A percentile compares a stretch with the other conserved stretches of the same genome.
These are phyloP conservation scores for Naumovozyma castellii DNA, from an alignment of 805 yeast genomes.

Conservation along the genomic window DNA sequence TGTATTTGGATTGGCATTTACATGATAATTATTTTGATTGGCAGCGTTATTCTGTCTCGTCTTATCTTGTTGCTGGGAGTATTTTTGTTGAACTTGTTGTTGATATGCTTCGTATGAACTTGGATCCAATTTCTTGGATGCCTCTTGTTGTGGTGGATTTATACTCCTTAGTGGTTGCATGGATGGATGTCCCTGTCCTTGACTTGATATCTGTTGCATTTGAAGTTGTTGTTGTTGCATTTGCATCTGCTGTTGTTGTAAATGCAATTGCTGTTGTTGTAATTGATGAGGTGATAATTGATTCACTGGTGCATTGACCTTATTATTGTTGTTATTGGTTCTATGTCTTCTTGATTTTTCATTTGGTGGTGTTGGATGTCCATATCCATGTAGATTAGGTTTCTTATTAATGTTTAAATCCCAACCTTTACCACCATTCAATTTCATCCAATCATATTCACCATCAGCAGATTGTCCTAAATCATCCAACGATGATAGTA, in stretches of 20 bases:
- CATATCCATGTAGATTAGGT: slow-evolving; percentile 92
- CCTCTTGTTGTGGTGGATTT: slow-evolving; percentile 12
- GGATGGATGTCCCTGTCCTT: slow-evolving; percentile 12
- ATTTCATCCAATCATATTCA: slow-evolving; percentile 95
- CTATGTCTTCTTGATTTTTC: slow-evolving; percentile 31
- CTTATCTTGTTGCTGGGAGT: slow-evolving; percentile 20
- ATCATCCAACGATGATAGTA: slow-evolving; percentile 68
- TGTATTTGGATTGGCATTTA: background rate
- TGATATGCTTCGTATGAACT: slow-evolving; percentile 33
- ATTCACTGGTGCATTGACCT: slow-evolving; percentile 6
- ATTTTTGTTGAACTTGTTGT: slow-evolving; percentile 30
- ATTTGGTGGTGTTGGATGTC: slow-evolving; percentile 81
- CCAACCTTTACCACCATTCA: slow-evolving; percentile 95
- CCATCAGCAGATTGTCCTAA: slow-evolving; percentile 71
- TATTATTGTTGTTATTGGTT: slow-evolving; percentile 8
- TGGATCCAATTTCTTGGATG: slow-evolving; percentile 32
- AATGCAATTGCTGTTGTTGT: slow-evolving; percentile 13
- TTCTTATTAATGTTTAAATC: slow-evolving; percentile 81
- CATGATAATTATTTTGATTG: background rate
- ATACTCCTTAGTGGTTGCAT: background rate
- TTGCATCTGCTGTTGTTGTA: slow-evolving; percentile 7
- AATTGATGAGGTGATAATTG: slow-evolving; percentile 9
- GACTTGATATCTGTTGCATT: slow-evolving; percentile 18
- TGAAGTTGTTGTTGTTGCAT: slow-evolving; percentile 11
- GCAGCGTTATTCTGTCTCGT: slow-evolving; percentile 7